Base-by-base conservation (phyloP, 257 asterid genomes). In the Nyctanthes arbortristis region DNA sequence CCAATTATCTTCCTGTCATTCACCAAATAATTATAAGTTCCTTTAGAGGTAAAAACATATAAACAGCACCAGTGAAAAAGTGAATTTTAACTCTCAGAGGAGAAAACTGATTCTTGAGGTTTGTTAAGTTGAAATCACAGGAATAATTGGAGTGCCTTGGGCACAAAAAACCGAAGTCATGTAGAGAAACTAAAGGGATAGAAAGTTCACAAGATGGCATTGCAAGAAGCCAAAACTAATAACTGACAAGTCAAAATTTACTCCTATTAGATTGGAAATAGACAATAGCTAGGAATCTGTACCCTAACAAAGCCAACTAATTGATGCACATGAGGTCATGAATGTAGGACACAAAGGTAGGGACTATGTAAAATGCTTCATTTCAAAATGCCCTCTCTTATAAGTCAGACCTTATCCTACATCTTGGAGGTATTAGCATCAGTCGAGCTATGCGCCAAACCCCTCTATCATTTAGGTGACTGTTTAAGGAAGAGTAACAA, bases 1-100 rank as follows among this genome's bases (percentile, higher is more conserved):
- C 98, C 98, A 36, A 90, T 84, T 18, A 90, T 35, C 49, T 90
- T 93, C 85, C 98, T 93, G 81, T 16, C 54, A 16, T 43, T 16
- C 22, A 22, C 24, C 54, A 43, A 20, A n/a, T n/a, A 43, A 43
- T 14, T 16, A 5, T 40, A 40, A 40, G 52, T 14, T 3, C 49
- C 16, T 14, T 39, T 2, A 39, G 6, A 39, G n/a, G 7, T 14
- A 39, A 13, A 39, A 13, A 2, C n/a, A n/a, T n/a, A n/a, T n/a
- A n/a, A n/a, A n/a, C n/a, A n/a, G n/a, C n/a, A n/a, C 14, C 0
- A n/a, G 54, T 43, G 5, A 16, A 40, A 43, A 43, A 2, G 5
- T 12, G 52, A 7, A 43, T 43, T 43, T 16, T 16, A 13, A 9
- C 20, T 20, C 9, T 40, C 16, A 39, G 14, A 39, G n/a, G n/a